A percentile compares a stretch with the other conserved stretches of the same genome.
Conservation (phyloP, 2,329 filamentous ascomycete genomes). For the Aspergillus sclerotialis region DNA sequence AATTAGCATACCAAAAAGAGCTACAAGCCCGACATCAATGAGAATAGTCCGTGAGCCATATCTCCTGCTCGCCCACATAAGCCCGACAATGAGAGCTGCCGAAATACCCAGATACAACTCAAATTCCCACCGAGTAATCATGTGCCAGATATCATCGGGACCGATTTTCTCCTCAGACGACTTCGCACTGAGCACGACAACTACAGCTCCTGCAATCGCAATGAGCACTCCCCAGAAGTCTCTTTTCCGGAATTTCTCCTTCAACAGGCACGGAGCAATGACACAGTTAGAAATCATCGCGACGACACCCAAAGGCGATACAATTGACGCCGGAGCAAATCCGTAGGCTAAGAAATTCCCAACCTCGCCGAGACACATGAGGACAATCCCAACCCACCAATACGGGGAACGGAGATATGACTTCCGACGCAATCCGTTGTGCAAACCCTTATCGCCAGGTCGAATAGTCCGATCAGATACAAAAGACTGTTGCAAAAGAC, state of each 20-base stretch:
- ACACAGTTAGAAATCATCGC: slow-evolving; percentile 94
- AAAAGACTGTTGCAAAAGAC: slow-evolving; percentile 25
- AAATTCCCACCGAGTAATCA: slow-evolving; percentile 83
- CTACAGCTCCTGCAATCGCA: slow-evolving; percentile 79
- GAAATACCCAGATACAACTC: slow-evolving; percentile 83
- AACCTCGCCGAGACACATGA: slow-evolving; percentile 89
- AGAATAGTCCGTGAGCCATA: slow-evolving; percentile 84
- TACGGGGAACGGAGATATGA: slow-evolving; percentile 86
- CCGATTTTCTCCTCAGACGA: slow-evolving; percentile 85
- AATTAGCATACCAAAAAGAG: slow-evolving; percentile 65
- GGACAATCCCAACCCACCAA: slow-evolving; percentile 90
- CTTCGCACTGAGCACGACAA: slow-evolving; percentile 85
- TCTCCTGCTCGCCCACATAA: slow-evolving; percentile 75
- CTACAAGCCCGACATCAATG: slow-evolving; percentile 88
- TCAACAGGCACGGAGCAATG: slow-evolving; percentile 88
- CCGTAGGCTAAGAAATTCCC: slow-evolving; percentile 97
- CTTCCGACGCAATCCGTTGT: slow-evolving; percentile 43
- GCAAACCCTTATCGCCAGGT: slow-evolving; percentile 31
- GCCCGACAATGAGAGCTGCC: slow-evolving; percentile 59
- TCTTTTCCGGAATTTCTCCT: slow-evolving; percentile 76
- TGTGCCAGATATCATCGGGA: slow-evolving; percentile 80
- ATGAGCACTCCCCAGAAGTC: slow-evolving; percentile 86
- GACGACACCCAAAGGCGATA: slow-evolving; percentile 93
- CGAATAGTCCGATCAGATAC: slow-evolving; percentile 34
- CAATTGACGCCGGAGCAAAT: slow-evolving; percentile 94